These are phyloP conservation scores for Arctostaphylos glauca DNA, from an alignment of 148 eudicot species.

Conservation along the genomic window DNA sequence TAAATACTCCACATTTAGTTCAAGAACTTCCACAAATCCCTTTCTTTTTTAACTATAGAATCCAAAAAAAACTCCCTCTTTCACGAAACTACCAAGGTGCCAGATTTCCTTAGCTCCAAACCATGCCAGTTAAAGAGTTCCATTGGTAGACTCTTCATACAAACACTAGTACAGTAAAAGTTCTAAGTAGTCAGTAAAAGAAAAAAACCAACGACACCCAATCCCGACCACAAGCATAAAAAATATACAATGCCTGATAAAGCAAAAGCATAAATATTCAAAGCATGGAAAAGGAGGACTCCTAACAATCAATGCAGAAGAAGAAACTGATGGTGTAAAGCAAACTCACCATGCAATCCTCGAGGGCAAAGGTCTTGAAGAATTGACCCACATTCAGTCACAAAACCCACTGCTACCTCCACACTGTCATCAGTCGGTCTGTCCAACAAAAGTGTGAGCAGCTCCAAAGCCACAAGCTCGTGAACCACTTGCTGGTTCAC, in stretches of 20 bases:
- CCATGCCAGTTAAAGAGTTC: background rate
- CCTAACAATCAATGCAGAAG: background rate
- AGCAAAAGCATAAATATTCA: background rate
- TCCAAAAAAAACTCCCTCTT: background rate
- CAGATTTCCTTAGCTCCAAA: background rate
- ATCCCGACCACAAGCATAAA: background rate
- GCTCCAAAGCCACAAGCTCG: constrained; percentile 82
- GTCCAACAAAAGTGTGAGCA: constrained; percentile 65
- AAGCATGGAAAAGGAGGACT: background rate
- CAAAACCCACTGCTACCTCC: constrained; percentile 93
- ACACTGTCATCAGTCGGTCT: constrained; percentile 94
- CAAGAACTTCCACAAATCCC: too few species aligned
- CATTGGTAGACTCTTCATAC: background rate
- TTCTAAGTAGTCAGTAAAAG: background rate
- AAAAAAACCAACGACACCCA: background rate
- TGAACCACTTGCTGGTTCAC: constrained; percentile 88
- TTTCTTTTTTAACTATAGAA: constrained; percentile 1
- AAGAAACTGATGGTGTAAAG: background rate
- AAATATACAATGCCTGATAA: background rate
- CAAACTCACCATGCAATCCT: constrained; percentile 66
- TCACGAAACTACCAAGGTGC: background rate
- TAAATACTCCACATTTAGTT: too few species aligned
- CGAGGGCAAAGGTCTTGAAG: constrained; percentile 75
- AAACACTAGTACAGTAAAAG: background rate
- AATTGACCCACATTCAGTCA: constrained; percentile 79